phyloP scores from a whole-genome alignment of 2,329 filamentous ascomycete genomes.

The Exophiala sideris region DNA sequence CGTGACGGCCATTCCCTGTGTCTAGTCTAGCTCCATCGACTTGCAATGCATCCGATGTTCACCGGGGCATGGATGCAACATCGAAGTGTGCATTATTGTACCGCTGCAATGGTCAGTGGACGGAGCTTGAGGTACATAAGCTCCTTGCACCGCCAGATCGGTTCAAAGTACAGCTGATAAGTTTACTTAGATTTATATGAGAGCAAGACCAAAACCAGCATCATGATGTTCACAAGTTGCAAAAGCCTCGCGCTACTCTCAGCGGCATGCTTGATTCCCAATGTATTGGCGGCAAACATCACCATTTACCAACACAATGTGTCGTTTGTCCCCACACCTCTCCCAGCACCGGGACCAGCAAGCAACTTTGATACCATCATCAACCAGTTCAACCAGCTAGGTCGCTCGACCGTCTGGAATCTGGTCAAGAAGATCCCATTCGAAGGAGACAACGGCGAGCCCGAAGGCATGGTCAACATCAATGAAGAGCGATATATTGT shows the following conservation, averaged over 20 bases:
- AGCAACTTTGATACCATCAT: slow-evolving; percentile 33
- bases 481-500: slow-evolving; percentile 45
- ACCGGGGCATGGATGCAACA: too few relatives aligned
- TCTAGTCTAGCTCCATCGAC: too few relatives aligned
- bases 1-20: too few relatives aligned
- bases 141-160: too few relatives aligned
- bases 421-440: slow-evolving; percentile 43
- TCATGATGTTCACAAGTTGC: neutral
- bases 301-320: slow-evolving; percentile 26
- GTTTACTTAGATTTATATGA: neutral
- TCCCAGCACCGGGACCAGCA: slow-evolving; percentile 28
- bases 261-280: slow-evolving; percentile 6
- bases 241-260: slow-evolving; percentile 1
- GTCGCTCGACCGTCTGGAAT: slow-evolving; percentile 44
- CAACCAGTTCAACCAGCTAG: slow-evolving; percentile 43
- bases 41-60: too few relatives aligned
- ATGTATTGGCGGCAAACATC: slow-evolving; percentile 20
- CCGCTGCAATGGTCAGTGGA: too few relatives aligned
- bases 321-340: slow-evolving; percentile 26
- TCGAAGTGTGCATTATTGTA: too few relatives aligned
- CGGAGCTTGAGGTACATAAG: too few relatives aligned
- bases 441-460: slow-evolving; percentile 48
- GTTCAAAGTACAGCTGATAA: too few relatives aligned
- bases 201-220: neutral
- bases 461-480: slow-evolving; percentile 48